Conservation (phyloP, 371 early-diverging fungal species). For the Syncephalastrum monosporum region DNA sequence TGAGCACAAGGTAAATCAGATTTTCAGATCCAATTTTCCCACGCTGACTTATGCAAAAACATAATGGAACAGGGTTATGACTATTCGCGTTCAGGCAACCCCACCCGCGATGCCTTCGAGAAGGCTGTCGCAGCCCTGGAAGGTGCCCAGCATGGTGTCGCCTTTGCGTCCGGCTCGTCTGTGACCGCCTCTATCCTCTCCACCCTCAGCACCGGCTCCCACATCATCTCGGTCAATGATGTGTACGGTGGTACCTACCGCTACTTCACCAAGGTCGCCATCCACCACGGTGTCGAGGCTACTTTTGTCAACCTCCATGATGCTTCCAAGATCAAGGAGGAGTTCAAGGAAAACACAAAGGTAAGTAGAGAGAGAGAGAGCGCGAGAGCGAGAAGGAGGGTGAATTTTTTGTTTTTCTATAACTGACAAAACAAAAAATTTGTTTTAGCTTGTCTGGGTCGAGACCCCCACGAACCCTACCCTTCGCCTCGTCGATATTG, state of each 20-base stretch:
- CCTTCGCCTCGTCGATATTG: slow-evolving; percentile 90
- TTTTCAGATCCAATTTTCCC: slow-evolving; percentile 6
- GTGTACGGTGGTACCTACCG: slow-evolving; percentile 98
- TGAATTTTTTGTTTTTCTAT: slow-evolving; percentile 1
- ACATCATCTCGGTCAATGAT: slow-evolving; percentile 92
- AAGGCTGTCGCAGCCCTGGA: slow-evolving; percentile 90
- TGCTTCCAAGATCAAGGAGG: slow-evolving; percentile 65
- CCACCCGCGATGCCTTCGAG: slow-evolving; percentile 90
- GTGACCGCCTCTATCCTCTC: slow-evolving; percentile 88
- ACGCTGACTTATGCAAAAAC: slow-evolving; percentile 5
- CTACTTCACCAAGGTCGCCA: slow-evolving; percentile 94
- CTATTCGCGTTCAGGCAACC: slow-evolving; percentile 96
- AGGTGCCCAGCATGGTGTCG: slow-evolving; percentile 85
- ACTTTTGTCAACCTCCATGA: slow-evolving; percentile 88
- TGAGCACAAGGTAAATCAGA: slow-evolving; percentile 71
- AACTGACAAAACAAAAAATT: neutral
- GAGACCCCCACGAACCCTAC: slow-evolving; percentile 98
- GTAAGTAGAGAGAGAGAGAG: slow-evolving; percentile 18
- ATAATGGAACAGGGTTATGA: slow-evolving; percentile 73
- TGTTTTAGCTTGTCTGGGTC: slow-evolving; percentile 77
- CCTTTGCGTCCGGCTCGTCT: slow-evolving; percentile 94
- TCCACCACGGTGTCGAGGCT: slow-evolving; percentile 66
- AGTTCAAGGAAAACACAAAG: slow-evolving; percentile 76
- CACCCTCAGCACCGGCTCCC: slow-evolving; percentile 73
- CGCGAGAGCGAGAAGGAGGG: slow-evolving; percentile 4